phyloP scores from a whole-genome alignment of 192 early-diverging fungal genomes.

The Coemansia sp. region DNA sequence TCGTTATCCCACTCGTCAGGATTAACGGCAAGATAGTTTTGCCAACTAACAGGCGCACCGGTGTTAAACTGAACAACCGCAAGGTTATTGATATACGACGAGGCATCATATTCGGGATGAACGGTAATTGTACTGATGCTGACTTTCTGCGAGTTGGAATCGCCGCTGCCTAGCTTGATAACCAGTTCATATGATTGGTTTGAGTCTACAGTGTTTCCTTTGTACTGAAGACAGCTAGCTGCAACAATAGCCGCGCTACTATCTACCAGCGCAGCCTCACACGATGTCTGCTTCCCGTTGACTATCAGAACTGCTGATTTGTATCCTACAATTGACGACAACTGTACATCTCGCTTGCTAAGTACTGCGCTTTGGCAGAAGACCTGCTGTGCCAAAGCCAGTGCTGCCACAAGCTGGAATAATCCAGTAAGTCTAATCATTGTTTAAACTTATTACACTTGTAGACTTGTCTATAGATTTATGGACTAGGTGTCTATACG shows the following conservation, averaged over 20 bases:
- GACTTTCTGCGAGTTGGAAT: constrained; percentile 8
- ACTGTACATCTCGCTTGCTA: constrained; percentile 17
- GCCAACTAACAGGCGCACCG: constrained; percentile 1
- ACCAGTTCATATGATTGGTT: constrained; percentile 14
- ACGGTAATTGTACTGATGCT: constrained; percentile 18
- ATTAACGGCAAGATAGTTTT: constrained; percentile 34
- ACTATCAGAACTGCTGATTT: constrained; percentile 26
- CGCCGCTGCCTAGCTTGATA: constrained; percentile 17
- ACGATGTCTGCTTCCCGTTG: constrained; percentile 34
- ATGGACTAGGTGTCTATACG: too few species aligned
- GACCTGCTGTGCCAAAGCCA: neutral
- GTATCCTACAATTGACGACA: constrained; percentile 11
- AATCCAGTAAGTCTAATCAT: too few species aligned
- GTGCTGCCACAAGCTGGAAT: neutral
- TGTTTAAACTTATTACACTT: too few species aligned
- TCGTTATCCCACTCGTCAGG: constrained; percentile 24
- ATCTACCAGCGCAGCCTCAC: constrained; percentile 39
- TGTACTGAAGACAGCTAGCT: constrained; percentile 33
- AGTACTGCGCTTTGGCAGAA: neutral
- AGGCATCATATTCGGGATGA: constrained; percentile 21
- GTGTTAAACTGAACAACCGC: constrained; percentile 34
- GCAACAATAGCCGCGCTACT: constrained; percentile 35
- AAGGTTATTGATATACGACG: constrained; percentile 32
- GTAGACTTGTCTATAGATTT: too few species aligned
- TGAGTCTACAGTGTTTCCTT: constrained; percentile 8